Base-by-base conservation (phyloP, 805 yeast genomes). In the Metschnikowia colocasiae region DNA sequence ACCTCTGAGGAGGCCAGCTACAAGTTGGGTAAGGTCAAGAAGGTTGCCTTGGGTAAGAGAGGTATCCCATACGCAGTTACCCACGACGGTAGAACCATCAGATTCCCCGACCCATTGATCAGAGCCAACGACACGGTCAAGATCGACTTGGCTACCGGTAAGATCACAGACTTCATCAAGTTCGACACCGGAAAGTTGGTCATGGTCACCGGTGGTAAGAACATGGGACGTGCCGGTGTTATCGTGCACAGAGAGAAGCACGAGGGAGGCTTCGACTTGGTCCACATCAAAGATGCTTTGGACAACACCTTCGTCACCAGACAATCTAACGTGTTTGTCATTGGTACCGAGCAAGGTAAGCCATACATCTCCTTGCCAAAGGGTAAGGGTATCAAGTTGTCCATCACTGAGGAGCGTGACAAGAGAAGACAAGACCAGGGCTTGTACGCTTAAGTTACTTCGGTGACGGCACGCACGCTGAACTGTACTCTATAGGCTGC, bases 51-150 rank as follows among this genome's bases (percentile, higher is more conserved):
- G 73, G 98, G 99, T 77, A 94, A 92, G 87, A 89, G 83, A 80
- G 96, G 96, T 72, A 82, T 92, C 67, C 99, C 99, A 71, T 92
- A 88, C 86, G 85, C 87, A 70, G 98, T 92, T 63, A 92, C 99
- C 71, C 99, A 92, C 85, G 99, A 92, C 73, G 98, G 99, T 78
- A 91, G 99, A 85, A 92, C 99, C 72, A 79, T 92, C 81, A 91
- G 98, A 79, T 92, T 91, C 88, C 98, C 98, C 76, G 98, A 92
- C 73, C 99, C 99, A 78, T 75, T 78, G 64, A 83, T 92, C 85
- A 92, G 81, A 80, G 90, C 89, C 69, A 91, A 94, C 83, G 99
- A 92, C 81, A 87, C 98, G 64, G 96, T 92, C 71, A 91, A 91
- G 85, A 79, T 92, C 71, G 96, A 92, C 79, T 81, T 92, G 69